Evolutionary conservation across 2,329 filamentous ascomycete species (phyloP), one percentile per base, ranked within the genome.

Genomic region (Fusarium sp.): DNA sequence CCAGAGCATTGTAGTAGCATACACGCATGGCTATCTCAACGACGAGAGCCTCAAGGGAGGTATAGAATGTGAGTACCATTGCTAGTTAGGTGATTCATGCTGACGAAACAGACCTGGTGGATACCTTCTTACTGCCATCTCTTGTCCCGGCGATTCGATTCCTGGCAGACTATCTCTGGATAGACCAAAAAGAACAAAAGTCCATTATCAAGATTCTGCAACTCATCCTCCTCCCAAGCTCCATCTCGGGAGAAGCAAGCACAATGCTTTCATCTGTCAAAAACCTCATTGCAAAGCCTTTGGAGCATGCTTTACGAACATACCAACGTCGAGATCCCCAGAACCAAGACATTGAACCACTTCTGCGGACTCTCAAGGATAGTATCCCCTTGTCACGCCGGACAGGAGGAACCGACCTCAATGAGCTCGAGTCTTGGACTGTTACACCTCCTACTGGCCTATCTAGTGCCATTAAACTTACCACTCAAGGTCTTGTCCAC

Each of bases 81-180:
- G 6, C 18, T 20, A 3, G 17, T 8, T 3, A 20, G 3, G 4
- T 14, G 18, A 11, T 31, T 6, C n/a, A 4, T 51, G 41, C 75
- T 80, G 61, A 80, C 63, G 18, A 33, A 63, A 7, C 6, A 92
- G 90, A 95, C 78, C 86, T 96, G 17, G 90, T 95, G 7, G 93
- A 95, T 74, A 93, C 93, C 0, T 95, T 95, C 72, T 83, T 96
- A 5, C 83, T 96, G n/a, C 94, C 94, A 1, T 93, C 93, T 1
- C 86, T 96, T 1, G 90, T 96, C 5, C 90, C 92, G 10, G 93
- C 92, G 1, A 88, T 96, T 20, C 87, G 88, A 6, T 96, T 93
- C 85, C 87, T 96, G 68, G 87, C 90, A 3, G 89, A 91, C 62
- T 90, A 93, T 74, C 89, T 94, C 7, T 92, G 91, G 86, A 87